Evolutionary conservation across 1,139 yeast species (phyloP).

Genomic region (Yamadazyma atmosphaerica): DNA sequence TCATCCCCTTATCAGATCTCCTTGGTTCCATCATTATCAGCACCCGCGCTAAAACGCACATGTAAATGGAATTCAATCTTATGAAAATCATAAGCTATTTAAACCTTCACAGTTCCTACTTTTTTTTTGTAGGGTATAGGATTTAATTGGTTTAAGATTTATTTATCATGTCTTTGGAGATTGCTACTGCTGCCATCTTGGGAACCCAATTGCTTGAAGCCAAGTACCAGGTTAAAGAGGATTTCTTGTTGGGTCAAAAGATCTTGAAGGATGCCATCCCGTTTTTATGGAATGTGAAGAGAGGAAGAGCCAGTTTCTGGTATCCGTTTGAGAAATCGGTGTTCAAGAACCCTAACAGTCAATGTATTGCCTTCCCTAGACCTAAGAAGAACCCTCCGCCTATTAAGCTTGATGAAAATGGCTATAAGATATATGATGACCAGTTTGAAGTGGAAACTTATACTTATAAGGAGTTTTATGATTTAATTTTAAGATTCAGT

Average conservation of each 20-base stretch:
- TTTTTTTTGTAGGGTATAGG: too few relatives aligned
- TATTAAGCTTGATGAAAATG: conserved; percentile 27
- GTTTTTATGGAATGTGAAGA: conserved; percentile 41
- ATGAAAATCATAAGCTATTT: conserved; percentile 1
- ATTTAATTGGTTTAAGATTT: too few relatives aligned
- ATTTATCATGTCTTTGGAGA: conserved; percentile 22
- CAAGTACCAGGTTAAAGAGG: conserved; percentile 55
- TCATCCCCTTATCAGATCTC: too few relatives aligned
- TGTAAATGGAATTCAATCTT: conserved; percentile 2
- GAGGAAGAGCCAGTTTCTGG: conserved; percentile 64
- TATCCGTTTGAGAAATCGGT: conserved; percentile 60
- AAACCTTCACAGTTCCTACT: not conserved
- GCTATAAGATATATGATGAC: conserved; percentile 45
- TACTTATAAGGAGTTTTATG: conserved; percentile 70
- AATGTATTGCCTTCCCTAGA: conserved; percentile 64
- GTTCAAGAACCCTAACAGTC: conserved; percentile 46
- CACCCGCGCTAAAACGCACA: not conserved
- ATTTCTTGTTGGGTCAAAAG: conserved; percentile 47
- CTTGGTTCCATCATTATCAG: too few relatives aligned
- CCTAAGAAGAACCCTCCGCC: conserved; percentile 44
- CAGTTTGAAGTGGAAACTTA: conserved; percentile 60
- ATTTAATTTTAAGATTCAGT: conserved; percentile 64
- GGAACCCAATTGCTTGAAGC: conserved; percentile 51
- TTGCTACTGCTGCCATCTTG: conserved; percentile 45
- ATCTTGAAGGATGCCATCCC: conserved; percentile 42